Evolutionary conservation across 768 basidiomycete genomes (phyloP).

Genomic region (Dacryopinax spathularia): DNA sequence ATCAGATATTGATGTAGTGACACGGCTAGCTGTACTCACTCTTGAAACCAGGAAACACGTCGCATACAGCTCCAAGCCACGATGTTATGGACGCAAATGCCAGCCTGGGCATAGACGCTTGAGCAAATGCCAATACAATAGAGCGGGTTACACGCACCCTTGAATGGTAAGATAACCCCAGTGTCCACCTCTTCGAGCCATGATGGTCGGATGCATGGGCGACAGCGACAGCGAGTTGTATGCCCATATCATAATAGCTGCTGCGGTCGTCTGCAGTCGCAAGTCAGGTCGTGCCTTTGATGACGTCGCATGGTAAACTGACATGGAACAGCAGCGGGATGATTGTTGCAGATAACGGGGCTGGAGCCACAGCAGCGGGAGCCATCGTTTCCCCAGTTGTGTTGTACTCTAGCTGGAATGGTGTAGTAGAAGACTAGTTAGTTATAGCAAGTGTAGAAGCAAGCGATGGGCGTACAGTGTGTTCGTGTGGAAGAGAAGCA

Average conservation of each 20-base stretch:
- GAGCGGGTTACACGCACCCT: conserved; percentile 33
- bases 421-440: not conserved
- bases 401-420: too few species aligned
- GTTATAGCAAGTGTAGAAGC: too few species aligned
- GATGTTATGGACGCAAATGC: conserved; percentile 30
- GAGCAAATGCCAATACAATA: not conserved
- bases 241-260: conserved; percentile 3
- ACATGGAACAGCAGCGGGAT: conserved; percentile 3
- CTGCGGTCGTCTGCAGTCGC: not conserved
- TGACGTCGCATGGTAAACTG: not conserved
- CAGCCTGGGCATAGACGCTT: conserved; percentile 18
- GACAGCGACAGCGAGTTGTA: not conserved
- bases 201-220: not conserved
- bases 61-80: conserved; percentile 28
- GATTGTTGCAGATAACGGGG: too few species aligned
- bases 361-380: too few species aligned
- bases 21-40: conserved; percentile 19
- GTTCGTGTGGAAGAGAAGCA: not conserved
- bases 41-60: conserved; percentile 28
- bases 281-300: not conserved
- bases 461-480: too few species aligned
- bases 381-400: too few species aligned
- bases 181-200: conserved; percentile 37
- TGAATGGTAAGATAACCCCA: conserved; percentile 66
- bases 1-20: not conserved